Conservation (phyloP, 2,329 filamentous ascomycete genomes). For the Hymenoscyphus salicellus region DNA sequence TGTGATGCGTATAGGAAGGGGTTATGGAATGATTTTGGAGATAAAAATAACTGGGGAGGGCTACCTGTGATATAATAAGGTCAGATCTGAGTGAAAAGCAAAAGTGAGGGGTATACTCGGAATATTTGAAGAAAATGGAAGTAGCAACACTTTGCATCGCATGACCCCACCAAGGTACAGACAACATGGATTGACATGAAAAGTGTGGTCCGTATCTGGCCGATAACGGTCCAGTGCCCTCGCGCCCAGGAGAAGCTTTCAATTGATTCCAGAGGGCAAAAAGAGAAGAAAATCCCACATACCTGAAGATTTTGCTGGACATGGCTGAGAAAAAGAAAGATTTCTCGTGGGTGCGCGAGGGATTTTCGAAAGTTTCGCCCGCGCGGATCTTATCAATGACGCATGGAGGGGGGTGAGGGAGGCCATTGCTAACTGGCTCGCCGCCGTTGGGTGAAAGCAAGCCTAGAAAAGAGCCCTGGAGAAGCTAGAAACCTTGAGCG, state of each 20-base stretch:
- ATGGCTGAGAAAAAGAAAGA: slow-evolving; percentile 23
- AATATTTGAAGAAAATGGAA: slow-evolving; percentile 12
- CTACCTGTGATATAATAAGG: slow-evolving; percentile 21
- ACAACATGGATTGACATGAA: neutral
- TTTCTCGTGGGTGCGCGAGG: slow-evolving; percentile 5
- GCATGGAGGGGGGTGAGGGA: slow-evolving; percentile 8
- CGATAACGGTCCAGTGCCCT: slow-evolving; percentile 20
- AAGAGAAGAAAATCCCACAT: slow-evolving; percentile 18
- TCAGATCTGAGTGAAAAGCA: too few species aligned
- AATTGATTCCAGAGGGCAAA: neutral
- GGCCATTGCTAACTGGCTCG: slow-evolving; percentile 8
- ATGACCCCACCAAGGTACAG: slow-evolving; percentile 26
- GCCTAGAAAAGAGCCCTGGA: too few species aligned
- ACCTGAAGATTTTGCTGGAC: slow-evolving; percentile 21
- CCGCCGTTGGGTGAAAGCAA: too few species aligned
- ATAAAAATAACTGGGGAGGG: slow-evolving; percentile 5
- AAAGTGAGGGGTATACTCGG: slow-evolving; percentile 17
- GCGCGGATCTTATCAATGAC: slow-evolving; percentile 20
- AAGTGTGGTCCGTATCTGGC: slow-evolving; percentile 10
- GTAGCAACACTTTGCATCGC: slow-evolving; percentile 21
- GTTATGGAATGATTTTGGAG: neutral
- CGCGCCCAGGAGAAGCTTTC: neutral
- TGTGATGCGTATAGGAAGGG: slow-evolving; percentile 2
- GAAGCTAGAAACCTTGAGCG: neutral
- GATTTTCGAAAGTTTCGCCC: slow-evolving; percentile 7